These are phyloP conservation scores for Arabidopsis arenosa DNA, from an alignment of 345 rosid species.

Conservation along the genomic window DNA sequence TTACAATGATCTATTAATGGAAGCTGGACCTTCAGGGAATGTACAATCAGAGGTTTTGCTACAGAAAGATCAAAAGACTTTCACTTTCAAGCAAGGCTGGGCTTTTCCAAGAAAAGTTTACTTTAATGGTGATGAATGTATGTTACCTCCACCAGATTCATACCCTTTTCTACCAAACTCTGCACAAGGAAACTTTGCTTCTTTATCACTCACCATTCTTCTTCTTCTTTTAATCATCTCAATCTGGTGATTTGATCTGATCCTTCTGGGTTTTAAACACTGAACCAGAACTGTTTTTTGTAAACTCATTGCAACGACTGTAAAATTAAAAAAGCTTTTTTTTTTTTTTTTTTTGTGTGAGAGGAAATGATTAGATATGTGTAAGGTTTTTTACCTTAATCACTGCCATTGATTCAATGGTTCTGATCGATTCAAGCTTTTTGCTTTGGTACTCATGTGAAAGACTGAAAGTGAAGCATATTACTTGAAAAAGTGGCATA, in stretches of 20 bases:
- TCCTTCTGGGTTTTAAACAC: constrained; percentile 15
- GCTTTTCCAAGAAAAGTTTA: constrained; percentile 89
- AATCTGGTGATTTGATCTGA: constrained; percentile 42
- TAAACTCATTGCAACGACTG: background rate
- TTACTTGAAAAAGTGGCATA: background rate
- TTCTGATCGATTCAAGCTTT: constrained; percentile 8
- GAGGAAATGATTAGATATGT: constrained; percentile 13
- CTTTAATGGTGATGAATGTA: constrained; percentile 92
- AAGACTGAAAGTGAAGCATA: background rate
- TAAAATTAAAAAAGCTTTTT: background rate
- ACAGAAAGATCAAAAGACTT: constrained; percentile 76
- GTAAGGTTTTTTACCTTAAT: constrained; percentile 19
- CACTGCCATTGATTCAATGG: constrained; percentile 9
- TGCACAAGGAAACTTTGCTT: constrained; percentile 40
- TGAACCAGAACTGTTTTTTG: constrained; percentile 13
- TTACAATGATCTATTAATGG: constrained; percentile 84
- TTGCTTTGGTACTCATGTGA: constrained; percentile 11
- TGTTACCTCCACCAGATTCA: constrained; percentile 84
- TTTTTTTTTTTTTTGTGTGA: background rate
- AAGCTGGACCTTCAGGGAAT: constrained; percentile 87
- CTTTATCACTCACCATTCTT: constrained; percentile 43
- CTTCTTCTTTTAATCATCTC: constrained; percentile 44
- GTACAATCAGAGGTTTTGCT: constrained; percentile 87
- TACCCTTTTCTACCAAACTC: constrained; percentile 83
- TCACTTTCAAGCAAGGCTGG: constrained; percentile 92